These are phyloP conservation scores for Colletotrichum brevisporum DNA, from an alignment of 2,329 filamentous ascomycete genomes.

Conservation along the genomic window DNA sequence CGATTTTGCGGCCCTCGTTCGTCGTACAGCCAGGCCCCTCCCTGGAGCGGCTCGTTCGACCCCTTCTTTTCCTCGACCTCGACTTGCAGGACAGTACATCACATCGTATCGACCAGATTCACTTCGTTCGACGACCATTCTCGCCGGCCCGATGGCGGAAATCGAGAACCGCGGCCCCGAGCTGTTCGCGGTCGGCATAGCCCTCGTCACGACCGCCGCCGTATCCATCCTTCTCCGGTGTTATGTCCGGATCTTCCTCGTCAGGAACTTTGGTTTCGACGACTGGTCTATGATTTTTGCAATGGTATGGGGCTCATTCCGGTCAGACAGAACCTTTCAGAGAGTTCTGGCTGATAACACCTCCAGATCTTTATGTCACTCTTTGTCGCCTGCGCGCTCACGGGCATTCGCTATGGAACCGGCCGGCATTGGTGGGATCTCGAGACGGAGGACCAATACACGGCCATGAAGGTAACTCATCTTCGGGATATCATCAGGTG, in stretches of 20 bases:
- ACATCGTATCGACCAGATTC: background rate
- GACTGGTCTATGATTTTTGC: slow-evolving; percentile 57
- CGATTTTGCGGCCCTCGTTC: slow-evolving; percentile 30
- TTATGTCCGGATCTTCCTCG: slow-evolving; percentile 52
- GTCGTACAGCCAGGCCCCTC: slow-evolving; percentile 15
- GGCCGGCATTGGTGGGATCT: slow-evolving; percentile 55
- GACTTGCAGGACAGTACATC: background rate
- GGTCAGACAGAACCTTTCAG: background rate
- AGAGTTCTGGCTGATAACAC: slow-evolving; percentile 3
- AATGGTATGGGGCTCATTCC: slow-evolving; percentile 44
- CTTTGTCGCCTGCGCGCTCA: slow-evolving; percentile 51
- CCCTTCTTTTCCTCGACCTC: background rate
- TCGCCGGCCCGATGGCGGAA: slow-evolving; percentile 15
- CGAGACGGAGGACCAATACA: slow-evolving; percentile 42
- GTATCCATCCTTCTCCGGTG: slow-evolving; percentile 49
- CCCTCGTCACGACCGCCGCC: slow-evolving; percentile 47
- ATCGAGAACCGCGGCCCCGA: slow-evolving; percentile 51
- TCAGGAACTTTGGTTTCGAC: slow-evolving; percentile 57
- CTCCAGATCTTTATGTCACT: slow-evolving; percentile 52
- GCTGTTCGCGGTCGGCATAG: slow-evolving; percentile 51
- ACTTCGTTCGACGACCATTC: background rate
- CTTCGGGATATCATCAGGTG: background rate
- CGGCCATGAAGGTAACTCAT: slow-evolving; percentile 53
- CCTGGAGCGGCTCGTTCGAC: slow-evolving; percentile 15
- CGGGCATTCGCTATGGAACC: slow-evolving; percentile 58